phyloP scores from a whole-genome alignment of 108 stramenopile genomes.

The Asterionellopsis glacialis region DNA sequence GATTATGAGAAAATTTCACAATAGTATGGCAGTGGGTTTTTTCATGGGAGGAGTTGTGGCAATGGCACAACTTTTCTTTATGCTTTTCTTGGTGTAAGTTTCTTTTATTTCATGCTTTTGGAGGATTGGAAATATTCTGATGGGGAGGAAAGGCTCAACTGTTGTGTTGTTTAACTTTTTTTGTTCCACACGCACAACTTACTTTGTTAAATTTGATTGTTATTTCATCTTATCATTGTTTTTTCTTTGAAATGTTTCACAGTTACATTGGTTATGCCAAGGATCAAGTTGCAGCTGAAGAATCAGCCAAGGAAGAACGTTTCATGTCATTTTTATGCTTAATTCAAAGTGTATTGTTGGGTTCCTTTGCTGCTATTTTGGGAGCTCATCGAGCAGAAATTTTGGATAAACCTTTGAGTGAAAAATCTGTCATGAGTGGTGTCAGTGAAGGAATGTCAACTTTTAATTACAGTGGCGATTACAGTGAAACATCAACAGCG shows the following conservation, averaged over 20 bases:
- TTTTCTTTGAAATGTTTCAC: too few species aligned
- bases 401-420: constrained; percentile 45
- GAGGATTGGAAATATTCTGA: too few species aligned
- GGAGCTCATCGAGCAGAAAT: constrained; percentile 79
- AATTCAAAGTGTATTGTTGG: constrained; percentile 62
- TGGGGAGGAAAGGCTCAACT: too few species aligned
- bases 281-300: constrained; percentile 41
- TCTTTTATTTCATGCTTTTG: too few species aligned
- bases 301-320: constrained; percentile 50
- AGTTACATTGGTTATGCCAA: constrained; percentile 64
- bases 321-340: constrained; percentile 63
- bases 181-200: too few species aligned
- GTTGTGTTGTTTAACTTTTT: too few species aligned
- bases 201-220: too few species aligned
- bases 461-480: too few species aligned
- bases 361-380: constrained; percentile 72
- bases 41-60: constrained; percentile 86
- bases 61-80: constrained; percentile 76
- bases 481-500: too few species aligned
- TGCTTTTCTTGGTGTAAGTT: constrained; percentile 75
- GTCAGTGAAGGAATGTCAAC: too few species aligned
- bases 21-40: constrained; percentile 76
- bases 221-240: background rate
- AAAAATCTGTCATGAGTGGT: too few species aligned
- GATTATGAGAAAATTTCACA: constrained; percentile 89